Base-by-base conservation (phyloP, 1,284 basidiomycete genomes). In the Bondarzewia mesenterica region DNA sequence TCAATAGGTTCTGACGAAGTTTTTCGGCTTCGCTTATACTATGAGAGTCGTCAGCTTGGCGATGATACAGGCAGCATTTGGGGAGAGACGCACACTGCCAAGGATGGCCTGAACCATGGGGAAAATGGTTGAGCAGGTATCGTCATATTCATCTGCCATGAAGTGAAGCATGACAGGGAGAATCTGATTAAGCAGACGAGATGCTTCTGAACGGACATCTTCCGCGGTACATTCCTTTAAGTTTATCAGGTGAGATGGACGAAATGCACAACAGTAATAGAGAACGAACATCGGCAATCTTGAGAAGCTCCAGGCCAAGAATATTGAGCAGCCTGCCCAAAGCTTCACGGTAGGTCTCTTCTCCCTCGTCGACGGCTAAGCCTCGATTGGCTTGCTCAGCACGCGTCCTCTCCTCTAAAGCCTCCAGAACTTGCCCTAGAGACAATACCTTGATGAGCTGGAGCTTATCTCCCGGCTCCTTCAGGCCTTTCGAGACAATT, bases 401-500 rank as follows among this genome's bases (percentile, higher is more conserved):
- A 35, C 85, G 74, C 6, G 90, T 94, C 61, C 83, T 84, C 14
- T 75, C 67, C 68, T 94, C 89, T 21, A 96, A 68, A 1, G 85
- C 84, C 45, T 82, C 82, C 5, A 97, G 69, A 20, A 95, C 82
- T 50, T 85, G 77, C 4, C 83, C 82, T 5, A 97, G 71, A 43
- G 94, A 88, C 40, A 99, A 78, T 1, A 96, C 89, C 59, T 91
- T 87, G 56, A 98, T 78, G 10, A 99, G 74, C 58, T 93, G 85
- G 7, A 99, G 67, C 68, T 98, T 96, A 66, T 98, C 94, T 2
- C 75, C 69, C 0, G 93, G 84, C 60, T 93, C 91, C 62, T 98
- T 95, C 54, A 99, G 78, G 15, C 97, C 96, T 66, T 99, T 99
- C 32, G 80, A 73, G 21, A 96, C 75, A 48, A 99, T 89, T 27